These are phyloP conservation scores for Talaromyces liani DNA, from an alignment of 495 filamentous ascomycete species.

Conservation along the genomic window DNA sequence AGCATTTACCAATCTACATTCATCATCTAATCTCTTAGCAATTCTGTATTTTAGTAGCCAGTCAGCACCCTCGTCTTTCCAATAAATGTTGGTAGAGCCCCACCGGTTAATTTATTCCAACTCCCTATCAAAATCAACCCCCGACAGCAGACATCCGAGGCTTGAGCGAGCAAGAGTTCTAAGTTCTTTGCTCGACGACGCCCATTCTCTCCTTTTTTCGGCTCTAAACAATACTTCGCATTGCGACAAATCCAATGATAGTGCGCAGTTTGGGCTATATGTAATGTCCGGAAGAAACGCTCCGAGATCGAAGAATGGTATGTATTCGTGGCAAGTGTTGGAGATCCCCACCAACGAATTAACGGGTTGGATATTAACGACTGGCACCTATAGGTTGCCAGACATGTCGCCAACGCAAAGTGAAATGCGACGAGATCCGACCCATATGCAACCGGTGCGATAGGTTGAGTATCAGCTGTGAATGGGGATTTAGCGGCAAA, in stretches of 20 bases:
- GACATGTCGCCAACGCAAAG: slow-evolving; percentile 49
- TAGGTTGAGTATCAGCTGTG: slow-evolving; percentile 16
- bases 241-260: not conserved
- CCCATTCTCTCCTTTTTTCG: not conserved
- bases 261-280: not conserved
- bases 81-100: not conserved
- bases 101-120: not conserved
- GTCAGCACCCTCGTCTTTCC: not conserved
- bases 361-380: not conserved
- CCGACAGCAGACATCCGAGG: not conserved
- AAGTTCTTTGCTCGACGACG: not conserved
- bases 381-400: slow-evolving; percentile 28
- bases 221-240: not conserved
- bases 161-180: not conserved
- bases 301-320: slow-evolving; percentile 41
- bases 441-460: slow-evolving; percentile 41
- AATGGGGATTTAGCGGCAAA: slow-evolving; percentile 32
- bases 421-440: slow-evolving; percentile 48
- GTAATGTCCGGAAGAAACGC: slow-evolving; percentile 37
- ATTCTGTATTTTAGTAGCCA: too few species aligned
- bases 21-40: not conserved
- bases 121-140: not conserved
- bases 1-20: not conserved
- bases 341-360: not conserved
- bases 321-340: not conserved